Evolutionary conservation across 192 early-diverging fungal species (phyloP).

Genomic region (Gryganskiella cystojenkinii): DNA sequence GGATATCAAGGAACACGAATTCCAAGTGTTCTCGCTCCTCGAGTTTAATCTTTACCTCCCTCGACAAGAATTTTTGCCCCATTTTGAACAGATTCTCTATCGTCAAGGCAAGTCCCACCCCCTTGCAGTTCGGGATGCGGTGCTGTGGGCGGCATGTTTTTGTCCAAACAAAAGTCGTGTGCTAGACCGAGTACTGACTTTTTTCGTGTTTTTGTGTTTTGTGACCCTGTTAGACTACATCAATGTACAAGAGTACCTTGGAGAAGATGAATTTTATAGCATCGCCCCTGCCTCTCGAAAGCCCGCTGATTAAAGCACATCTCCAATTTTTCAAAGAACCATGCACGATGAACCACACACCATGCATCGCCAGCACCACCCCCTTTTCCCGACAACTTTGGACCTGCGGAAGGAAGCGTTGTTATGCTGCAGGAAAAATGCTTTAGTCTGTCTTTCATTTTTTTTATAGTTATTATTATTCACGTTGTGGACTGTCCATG

Average conservation of each 20-base stretch:
- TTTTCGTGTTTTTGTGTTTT: not conserved
- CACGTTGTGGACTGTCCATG: no score
- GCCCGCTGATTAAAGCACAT: constrained; percentile 8
- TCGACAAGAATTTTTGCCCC: constrained; percentile 89
- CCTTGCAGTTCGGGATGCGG: no score
- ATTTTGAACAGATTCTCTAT: constrained; percentile 87
- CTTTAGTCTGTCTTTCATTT: no score
- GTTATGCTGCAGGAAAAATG: no score
- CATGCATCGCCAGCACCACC: not conserved
- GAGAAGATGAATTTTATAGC: constrained; percentile 54
- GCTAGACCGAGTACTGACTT: not conserved
- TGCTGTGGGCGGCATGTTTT: no score
- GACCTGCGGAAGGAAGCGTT: no score
- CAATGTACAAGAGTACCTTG: constrained; percentile 53
- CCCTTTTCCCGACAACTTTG: no score
- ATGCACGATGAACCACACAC: not conserved
- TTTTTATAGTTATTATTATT: no score
- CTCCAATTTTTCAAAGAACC: not conserved
- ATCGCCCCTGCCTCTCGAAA: constrained; percentile 19
- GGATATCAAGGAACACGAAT: constrained; percentile 90
- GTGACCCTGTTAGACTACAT: constrained; percentile 36
- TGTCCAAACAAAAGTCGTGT: no score
- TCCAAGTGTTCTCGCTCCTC: constrained; percentile 88
- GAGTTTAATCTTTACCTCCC: constrained; percentile 94
- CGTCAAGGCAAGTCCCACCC: constrained; percentile 57